Base-by-base conservation (phyloP, 345 rosid genomes). In the Viola odorata region DNA sequence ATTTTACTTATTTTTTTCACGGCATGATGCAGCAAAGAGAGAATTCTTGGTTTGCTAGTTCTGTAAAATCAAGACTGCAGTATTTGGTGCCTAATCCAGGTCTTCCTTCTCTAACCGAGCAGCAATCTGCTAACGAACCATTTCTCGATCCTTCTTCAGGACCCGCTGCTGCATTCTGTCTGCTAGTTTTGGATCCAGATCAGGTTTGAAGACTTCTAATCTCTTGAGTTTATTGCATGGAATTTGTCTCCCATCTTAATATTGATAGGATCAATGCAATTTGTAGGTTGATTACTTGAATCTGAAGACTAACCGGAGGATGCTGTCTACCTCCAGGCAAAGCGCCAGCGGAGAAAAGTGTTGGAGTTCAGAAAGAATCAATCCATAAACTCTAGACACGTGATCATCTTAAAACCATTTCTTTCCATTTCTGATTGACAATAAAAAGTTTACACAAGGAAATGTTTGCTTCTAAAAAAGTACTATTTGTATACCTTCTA, bases 201-300 rank as follows among this genome's bases (percentile, higher is more conserved):
- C 85, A 89, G 97, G 98, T 92, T 57, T 54, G 40, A 17, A 40
- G 41, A 40, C 44, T 62, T 69, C 7, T 51, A 16, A 14, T 37
- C 12, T 44, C 60, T 61, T 59, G 32, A 36, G 5, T 45, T 68
- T 36, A 2, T 15, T 23, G 40, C 14, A 23, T 51, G 39, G 2
- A 10, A 16, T 15, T 48, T 23, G 3, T 9, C n/a, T 39, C 17
- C 17, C 44, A 11, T 37, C 5, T 16, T 4, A 58, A 5, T 55
- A 57, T n/a, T 57, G 3, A 60, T 55, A 32, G n/a, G 38, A 49
- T 51, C 10, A 9, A n/a, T 69, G 50, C 66, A 50, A 37, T 61
- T 70, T 63, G 50, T 81, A 89, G 96, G 94, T 87, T 75, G 96
- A 89, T 77, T 92, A 87, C 77, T 70, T 85, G 83, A 87, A 89